Conservation (phyloP, 75 land plant species). For the Azolla pinnata region DNA sequence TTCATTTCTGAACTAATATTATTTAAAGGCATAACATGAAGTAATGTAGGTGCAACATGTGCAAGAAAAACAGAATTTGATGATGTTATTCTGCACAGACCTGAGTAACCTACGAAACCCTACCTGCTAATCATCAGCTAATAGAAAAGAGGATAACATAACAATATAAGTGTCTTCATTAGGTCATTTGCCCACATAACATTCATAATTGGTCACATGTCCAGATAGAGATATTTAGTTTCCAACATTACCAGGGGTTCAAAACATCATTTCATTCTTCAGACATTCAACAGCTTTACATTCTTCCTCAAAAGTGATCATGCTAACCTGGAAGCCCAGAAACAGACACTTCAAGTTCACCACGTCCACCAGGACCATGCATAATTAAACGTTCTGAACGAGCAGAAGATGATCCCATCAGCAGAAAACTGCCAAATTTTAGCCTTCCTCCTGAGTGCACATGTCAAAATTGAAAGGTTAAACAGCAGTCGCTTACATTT, state of each 20-base stretch:
- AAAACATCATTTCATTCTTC: too few relatives aligned
- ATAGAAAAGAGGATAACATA: neutral
- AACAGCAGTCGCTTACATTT: too few relatives aligned
- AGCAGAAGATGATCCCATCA: constrained; percentile 25
- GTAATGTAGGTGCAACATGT: neutral
- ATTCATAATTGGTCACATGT: too few relatives aligned
- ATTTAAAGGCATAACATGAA: too few relatives aligned
- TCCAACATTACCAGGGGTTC: too few relatives aligned
- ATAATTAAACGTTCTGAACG: constrained; percentile 75
- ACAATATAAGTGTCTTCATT: neutral
- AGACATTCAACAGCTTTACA: too few relatives aligned
- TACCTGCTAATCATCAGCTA: neutral
- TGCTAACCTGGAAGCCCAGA: constrained; percentile 63
- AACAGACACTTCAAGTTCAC: constrained; percentile 94
- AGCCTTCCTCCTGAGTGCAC: constrained; percentile 54
- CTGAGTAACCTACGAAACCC: neutral
- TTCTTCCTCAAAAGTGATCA: neutral
- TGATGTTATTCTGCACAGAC: neutral
- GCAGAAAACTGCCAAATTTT: constrained; percentile 62
- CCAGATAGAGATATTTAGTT: too few relatives aligned
- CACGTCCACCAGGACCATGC: constrained; percentile 97
- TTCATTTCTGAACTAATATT: too few relatives aligned
- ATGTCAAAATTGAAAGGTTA: neutral
- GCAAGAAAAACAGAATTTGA: neutral
- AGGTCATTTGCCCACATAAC: too few relatives aligned